Evolutionary conservation across 2,329 filamentous ascomycete genomes (phyloP), one percentile per base, ranked within the genome.

Genomic region (Acephala macrosclerotiorum): DNA sequence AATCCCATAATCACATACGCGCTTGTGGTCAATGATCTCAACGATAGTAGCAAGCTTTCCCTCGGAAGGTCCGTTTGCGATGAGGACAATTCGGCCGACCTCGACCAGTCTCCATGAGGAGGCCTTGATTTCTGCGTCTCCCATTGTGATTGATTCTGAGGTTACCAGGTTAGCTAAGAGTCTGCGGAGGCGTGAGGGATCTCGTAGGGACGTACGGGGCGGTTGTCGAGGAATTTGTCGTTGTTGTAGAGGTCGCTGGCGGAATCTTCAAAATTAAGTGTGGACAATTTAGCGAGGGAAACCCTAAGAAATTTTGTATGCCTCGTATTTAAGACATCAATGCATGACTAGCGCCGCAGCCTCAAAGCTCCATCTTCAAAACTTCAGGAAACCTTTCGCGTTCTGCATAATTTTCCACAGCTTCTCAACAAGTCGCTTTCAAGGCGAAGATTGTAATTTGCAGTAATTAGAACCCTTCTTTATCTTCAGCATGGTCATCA

Each of bases 21-120:
- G 94, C 90, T 97, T 97, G 91, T 99, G 95, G 86, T 99, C 96
- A 86, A 99, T 96, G 84, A 99, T 98, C 90, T 99, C 95, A 84
- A 97, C 94, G 80, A 99, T 95, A 78, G 90, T 86, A 79, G 94
- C 96, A 78, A 98, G 89, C 82, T 92, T 92, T 85, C 94, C 94
- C 76, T 86, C 92, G 77, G 90, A 89, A 80, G 94, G 91, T 80
- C 88, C 85, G 78, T 82, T 83, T 83, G 93, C 91, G 86, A 98
- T 90, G 82, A 97, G 89, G 82, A 97, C 91, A 80, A 99, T 90
- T 82, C 96, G 94, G 90, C 96, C 96, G 83, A 97, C 93, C 91
- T 99, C 94, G 82, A 99, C 94, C 84, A 94, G 88, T 87, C 94
- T 94, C 94, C 94, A 96, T 83, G 89, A 87, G 80, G 91, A 91